Base-by-base conservation (phyloP, 352 stramenopile species). In the Globisporangium parvum region DNA sequence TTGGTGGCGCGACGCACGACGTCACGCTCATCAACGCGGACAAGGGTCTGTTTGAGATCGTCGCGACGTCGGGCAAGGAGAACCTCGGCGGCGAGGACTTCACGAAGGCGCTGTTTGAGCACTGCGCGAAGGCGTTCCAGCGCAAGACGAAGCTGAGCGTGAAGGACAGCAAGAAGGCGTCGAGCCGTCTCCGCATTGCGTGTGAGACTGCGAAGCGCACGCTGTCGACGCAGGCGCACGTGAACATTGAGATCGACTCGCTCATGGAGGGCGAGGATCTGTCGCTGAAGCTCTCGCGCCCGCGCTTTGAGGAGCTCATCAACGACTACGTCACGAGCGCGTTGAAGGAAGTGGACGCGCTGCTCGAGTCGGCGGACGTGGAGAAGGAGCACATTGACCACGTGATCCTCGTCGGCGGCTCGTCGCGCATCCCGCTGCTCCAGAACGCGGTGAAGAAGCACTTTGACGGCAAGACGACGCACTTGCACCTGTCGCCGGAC, bases 241-340 rank as follows among this genome's bases (percentile, higher is more conserved):
- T 91, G 23, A 95, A 96, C 71, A 98, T 98, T 67, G 95, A 98
- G 62, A 96, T 99, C 49, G 96, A 99, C 77, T 96, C 90, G 53
- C 87, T 99, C 18, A 97, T 98, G 71, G 96, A 99, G 53, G 96
- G 96, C 41, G 92, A 98, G 58, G 96, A 99, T 71, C 98, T 98
- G 65, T 95, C 96, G 60, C 86, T 97, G n/a, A 98, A 96, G 69
- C 91, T 99, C 47, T 98, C 95, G 57, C 92, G 96, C 60, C 91
- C 94, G 21, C 77, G 95, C 58, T 98, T 99, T 65, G 96, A 99
- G 69, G 95, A 98, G 63, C 75, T 98, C 33, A 96, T 96, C 64
- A 77, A 69, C 66, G 87, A 98, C 69, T 86, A 93, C 64, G 96
- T 99, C 69, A 78, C 90, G 59, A 87, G 93, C 60, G 90, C 85